These are phyloP conservation scores for Colletotrichum sp. DNA, from an alignment of 2,329 filamentous ascomycete species.

Conservation along the genomic window DNA sequence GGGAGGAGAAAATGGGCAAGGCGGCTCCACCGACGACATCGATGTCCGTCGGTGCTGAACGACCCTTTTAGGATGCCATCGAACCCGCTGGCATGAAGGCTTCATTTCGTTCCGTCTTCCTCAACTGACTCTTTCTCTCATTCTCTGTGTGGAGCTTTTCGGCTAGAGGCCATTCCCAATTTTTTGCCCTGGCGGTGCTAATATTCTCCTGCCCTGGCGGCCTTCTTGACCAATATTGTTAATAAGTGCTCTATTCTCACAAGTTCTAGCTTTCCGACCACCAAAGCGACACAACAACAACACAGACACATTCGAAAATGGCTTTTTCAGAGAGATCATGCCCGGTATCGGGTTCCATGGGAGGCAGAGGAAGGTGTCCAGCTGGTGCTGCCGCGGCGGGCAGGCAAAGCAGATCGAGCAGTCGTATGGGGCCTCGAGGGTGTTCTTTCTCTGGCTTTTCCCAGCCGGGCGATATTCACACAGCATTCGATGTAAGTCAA, in stretches of 20 bases:
- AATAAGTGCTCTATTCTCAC: neutral
- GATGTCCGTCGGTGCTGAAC: neutral
- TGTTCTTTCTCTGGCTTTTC: slow-evolving; percentile 36
- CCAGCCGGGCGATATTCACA: slow-evolving; percentile 31
- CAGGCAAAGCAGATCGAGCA: slow-evolving; percentile 9
- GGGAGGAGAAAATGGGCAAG: neutral
- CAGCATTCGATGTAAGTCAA: slow-evolving; percentile 39
- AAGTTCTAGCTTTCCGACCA: neutral
- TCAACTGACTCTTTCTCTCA: neutral
- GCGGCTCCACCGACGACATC: neutral
- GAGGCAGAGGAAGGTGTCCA: slow-evolving; percentile 28
- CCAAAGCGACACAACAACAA: neutral
- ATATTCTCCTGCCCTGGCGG: neutral
- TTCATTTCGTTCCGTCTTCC: neutral
- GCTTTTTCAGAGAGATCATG: slow-evolving; percentile 33
- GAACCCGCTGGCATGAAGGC: neutral
- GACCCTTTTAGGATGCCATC: neutral
- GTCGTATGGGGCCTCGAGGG: slow-evolving; percentile 32
- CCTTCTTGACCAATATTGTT: neutral
- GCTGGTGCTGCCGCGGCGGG: slow-evolving; percentile 17
- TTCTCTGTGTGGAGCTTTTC: neutral
- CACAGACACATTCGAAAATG: slow-evolving; percentile 13
- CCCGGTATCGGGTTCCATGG: slow-evolving; percentile 32
- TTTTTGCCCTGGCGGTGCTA: slow-evolving; percentile 7
- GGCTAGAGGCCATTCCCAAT: neutral